Base-by-base conservation (phyloP, 2,329 filamentous ascomycete species). In the Pseudogymnoascus sp. region DNA sequence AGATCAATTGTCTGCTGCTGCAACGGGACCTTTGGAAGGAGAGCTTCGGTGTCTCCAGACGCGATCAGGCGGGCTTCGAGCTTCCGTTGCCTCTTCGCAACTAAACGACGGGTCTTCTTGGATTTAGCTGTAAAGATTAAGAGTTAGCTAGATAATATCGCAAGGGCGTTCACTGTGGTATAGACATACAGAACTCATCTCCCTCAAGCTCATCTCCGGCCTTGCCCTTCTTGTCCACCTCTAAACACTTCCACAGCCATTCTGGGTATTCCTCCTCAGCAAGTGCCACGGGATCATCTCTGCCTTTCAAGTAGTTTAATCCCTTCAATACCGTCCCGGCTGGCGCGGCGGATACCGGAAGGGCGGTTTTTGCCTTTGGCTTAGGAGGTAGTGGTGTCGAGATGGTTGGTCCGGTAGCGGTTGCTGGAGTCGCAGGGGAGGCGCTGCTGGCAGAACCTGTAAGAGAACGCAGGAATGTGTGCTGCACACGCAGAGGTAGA, bases 1-100 rank as follows among this genome's bases (percentile, higher is more conserved):
- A 94, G 73, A 79, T 94, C 90, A 70, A 93, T 80, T 18, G 82
- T 87, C 78, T 94, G 90, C 70, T 91, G 84, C 71, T 89, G 86
- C 40, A 93, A 73, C 8, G 90, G 89, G 37, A 94, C 78, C 77
- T 91, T 87, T 72, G 84, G 82, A 55, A 78, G 81, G 45, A 90
- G 76, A 31, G 84, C 79, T 60, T 85, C 85, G 13, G 88, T 75
- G 75, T 92, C 83, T 70, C 87, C 85, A 59, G 84, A 79, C 61
- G 85, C 82, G 71, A 86, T 74, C 71, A 90, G 71, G 75, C 80
- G 74, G 73, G 81, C 76, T 77, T 89, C 83, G 21, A 78, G 69
- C 25, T 76, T 72, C 62, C 82, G 79, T 70, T 82, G 80, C 73
- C 80, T 79, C 75, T 86, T 92, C 42, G 85, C 84, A 7, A 90